Percentiles rank a stretch among this genome's conserved stretches.
These are phyloP conservation scores for Rostrohypoxylon terebratum DNA, from an alignment of 495 filamentous ascomycete genomes.

Conservation along the genomic window DNA sequence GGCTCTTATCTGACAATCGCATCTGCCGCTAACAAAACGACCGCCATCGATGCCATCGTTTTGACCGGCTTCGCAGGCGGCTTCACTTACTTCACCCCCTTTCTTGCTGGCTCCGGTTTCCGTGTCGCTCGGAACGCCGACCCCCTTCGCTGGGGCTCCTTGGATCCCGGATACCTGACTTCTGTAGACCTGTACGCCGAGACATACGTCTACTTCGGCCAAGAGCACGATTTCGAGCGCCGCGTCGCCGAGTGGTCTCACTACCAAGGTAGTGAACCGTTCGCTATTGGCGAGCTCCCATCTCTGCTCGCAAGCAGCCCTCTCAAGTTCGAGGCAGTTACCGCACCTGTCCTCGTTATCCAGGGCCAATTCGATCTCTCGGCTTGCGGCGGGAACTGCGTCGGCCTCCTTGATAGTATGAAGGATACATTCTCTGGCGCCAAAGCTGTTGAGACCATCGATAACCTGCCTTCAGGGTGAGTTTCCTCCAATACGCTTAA, in stretches of 20 bases:
- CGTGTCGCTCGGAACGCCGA: constrained; percentile 38
- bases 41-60: constrained; percentile 41
- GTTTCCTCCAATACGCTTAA: constrained; percentile 10
- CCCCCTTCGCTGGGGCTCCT: constrained; percentile 37
- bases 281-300: constrained; percentile 44
- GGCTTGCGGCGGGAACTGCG: constrained; percentile 46
- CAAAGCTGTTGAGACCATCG: constrained; percentile 33
- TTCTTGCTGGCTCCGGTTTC: constrained; percentile 41
- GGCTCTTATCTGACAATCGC: constrained; percentile 46
- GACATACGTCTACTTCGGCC: constrained; percentile 42
- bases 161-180: constrained; percentile 42
- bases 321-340: constrained; percentile 32
- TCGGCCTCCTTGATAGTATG: constrained; percentile 40
- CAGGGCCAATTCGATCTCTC: constrained; percentile 48
- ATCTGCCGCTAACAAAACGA: constrained; percentile 30
- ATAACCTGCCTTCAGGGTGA: constrained; percentile 44
- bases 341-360: constrained; percentile 37
- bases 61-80: constrained; percentile 45
- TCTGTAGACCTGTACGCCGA: constrained; percentile 39
- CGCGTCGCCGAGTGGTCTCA: constrained; percentile 45
- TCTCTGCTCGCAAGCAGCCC: constrained; percentile 40
- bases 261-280: constrained; percentile 42
- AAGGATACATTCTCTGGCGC: constrained; percentile 30
- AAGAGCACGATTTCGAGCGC: constrained; percentile 42
- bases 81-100: constrained; percentile 44